Evolutionary conservation across 164 flowering plant species (phyloP).

Genomic region (Taxillus chinensis): DNA sequence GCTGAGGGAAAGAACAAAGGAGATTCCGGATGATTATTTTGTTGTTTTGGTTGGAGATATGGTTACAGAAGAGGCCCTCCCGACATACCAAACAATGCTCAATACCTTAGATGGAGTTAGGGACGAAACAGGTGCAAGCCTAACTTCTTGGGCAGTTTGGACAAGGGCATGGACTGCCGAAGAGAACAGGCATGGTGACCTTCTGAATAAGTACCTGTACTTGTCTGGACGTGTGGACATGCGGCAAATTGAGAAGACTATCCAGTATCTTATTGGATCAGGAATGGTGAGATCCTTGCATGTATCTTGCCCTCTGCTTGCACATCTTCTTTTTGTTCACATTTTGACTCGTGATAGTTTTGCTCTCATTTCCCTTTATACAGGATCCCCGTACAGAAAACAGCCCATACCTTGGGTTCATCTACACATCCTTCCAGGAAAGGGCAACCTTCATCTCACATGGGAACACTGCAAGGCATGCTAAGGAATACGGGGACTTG

Average conservation of each 20-base stretch:
- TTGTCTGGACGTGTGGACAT: slow-evolving; percentile 61
- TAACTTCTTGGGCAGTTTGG: slow-evolving; percentile 67
- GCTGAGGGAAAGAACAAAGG: slow-evolving; percentile 20
- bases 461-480: slow-evolving; percentile 63
- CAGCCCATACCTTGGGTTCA: slow-evolving; percentile 69
- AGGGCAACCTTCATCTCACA: slow-evolving; percentile 70
- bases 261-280: slow-evolving; percentile 64
- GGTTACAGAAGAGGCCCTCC: slow-evolving; percentile 61
- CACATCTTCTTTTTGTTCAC: neutral
- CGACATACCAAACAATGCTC: slow-evolving; percentile 52
- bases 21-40: slow-evolving; percentile 42
- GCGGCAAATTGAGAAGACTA: slow-evolving; percentile 65
- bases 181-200: slow-evolving; percentile 55
- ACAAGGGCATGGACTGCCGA: slow-evolving; percentile 72
- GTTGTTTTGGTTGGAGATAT: slow-evolving; percentile 68
- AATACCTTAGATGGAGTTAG: slow-evolving; percentile 58
- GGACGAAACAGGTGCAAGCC: slow-evolving; percentile 74
- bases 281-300: slow-evolving; percentile 52
- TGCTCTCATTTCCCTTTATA: neutral
- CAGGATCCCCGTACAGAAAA: slow-evolving; percentile 59
- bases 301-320: neutral
- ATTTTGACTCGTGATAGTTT: neutral
- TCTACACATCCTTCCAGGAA: slow-evolving; percentile 80
- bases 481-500: slow-evolving; percentile 58
- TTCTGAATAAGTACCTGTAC: slow-evolving; percentile 61